phyloP scores from a whole-genome alignment of 768 basidiomycete genomes.

The Suillus spraguei region DNA sequence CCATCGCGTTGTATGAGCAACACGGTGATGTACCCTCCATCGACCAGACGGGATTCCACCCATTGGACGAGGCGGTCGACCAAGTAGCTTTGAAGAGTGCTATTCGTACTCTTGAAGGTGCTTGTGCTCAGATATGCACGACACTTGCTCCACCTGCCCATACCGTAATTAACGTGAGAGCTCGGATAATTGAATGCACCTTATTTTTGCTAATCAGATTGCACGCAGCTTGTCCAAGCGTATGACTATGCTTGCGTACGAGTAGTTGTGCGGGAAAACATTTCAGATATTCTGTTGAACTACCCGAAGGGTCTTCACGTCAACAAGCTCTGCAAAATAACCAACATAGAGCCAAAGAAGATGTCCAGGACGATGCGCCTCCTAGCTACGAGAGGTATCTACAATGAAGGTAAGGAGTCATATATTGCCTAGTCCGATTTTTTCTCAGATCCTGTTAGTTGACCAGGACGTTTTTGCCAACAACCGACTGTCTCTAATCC shows the following conservation, averaged over 20 bases:
- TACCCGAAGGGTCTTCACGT: constrained; percentile 35
- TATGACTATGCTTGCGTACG: constrained; percentile 33
- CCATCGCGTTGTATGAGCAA: constrained; percentile 37
- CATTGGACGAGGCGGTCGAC: constrained; percentile 35
- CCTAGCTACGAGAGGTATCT: constrained; percentile 32
- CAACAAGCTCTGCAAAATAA: constrained; percentile 26
- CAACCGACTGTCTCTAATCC: constrained; percentile 35
- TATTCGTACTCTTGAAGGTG: constrained; percentile 36
- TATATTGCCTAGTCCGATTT: background rate
- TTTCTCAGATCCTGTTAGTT: constrained; percentile 23
- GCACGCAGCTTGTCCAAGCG: constrained; percentile 26
- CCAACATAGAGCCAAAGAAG: constrained; percentile 27
- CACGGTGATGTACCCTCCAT: constrained; percentile 35
- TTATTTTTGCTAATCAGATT: background rate
- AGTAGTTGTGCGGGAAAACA: constrained; percentile 28
- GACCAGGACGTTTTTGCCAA: constrained; percentile 34
- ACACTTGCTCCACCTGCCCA: constrained; percentile 39
- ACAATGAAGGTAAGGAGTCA: constrained; percentile 30
- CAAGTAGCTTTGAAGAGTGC: constrained; percentile 25
- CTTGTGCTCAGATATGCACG: constrained; percentile 37
- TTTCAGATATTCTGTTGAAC: constrained; percentile 30
- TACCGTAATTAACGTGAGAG: constrained; percentile 34
- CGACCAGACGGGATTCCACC: constrained; percentile 35
- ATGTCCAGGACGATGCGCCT: constrained; percentile 34
- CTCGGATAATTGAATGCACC: background rate